Evolutionary conservation across 2,329 filamentous ascomycete genomes (phyloP).

Genomic region (Aspergillus viridinutans): DNA sequence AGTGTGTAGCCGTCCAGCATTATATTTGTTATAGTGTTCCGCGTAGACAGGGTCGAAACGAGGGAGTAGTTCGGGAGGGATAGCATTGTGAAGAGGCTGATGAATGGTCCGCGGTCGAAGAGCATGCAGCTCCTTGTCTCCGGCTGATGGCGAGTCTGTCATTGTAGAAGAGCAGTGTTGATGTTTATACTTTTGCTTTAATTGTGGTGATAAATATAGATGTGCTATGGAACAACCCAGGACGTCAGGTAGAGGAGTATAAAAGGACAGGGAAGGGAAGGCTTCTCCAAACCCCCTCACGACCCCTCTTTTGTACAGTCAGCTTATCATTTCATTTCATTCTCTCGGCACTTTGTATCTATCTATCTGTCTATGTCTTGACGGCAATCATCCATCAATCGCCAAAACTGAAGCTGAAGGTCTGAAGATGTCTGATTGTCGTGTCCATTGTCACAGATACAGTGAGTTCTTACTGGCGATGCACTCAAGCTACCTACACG

Average conservation of each 20-base stretch:
- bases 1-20: constrained; percentile 38
- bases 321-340: not conserved
- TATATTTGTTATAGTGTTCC: constrained; percentile 42
- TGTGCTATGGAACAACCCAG: not conserved
- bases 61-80: constrained; percentile 33
- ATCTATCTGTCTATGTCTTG: not conserved
- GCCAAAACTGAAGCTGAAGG: too few species aligned
- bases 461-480: too few species aligned
- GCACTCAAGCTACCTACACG: too few species aligned
- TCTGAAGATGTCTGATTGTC: not conserved
- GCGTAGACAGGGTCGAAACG: constrained; percentile 41
- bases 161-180: not conserved
- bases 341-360: not conserved
- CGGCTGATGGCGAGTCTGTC: constrained; percentile 8
- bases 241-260: not conserved
- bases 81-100: constrained; percentile 42
- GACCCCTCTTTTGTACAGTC: not conserved
- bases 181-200: not conserved
- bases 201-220: not conserved
- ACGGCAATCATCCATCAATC: not conserved
- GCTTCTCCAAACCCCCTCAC: not conserved
- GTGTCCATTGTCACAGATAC: not conserved
- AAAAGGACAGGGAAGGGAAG: not conserved
- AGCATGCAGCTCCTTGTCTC: constrained; percentile 21
- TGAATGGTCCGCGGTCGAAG: constrained; percentile 18